A percentile compares a stretch with the other conserved stretches of the same genome.
Conservation (phyloP, 1,284 basidiomycete genomes). For the Ustilago sp. region DNA sequence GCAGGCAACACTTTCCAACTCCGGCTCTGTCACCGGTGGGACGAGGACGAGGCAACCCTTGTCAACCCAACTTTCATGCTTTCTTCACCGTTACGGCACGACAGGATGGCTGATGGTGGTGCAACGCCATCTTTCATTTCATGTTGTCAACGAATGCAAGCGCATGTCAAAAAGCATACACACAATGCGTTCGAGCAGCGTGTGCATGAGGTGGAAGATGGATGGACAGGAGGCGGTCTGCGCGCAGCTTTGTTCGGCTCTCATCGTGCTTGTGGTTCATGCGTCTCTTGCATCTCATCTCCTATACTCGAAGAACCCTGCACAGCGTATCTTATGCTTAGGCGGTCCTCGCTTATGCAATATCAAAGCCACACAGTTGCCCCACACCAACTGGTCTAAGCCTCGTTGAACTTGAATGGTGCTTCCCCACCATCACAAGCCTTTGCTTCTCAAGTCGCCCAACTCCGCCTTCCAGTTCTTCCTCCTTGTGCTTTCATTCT, state of each 20-base stretch:
- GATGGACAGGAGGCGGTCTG: slow-evolving; percentile 3
- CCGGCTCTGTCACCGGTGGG: not conserved
- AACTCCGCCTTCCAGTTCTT: not conserved
- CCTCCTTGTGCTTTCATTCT: slow-evolving; percentile 2
- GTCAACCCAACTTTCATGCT: not conserved
- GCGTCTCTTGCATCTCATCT: slow-evolving; percentile 5
- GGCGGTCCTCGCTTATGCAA: not conserved
- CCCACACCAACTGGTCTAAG: not conserved
- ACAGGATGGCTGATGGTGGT: slow-evolving; percentile 2
- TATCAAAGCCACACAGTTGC: slow-evolving; percentile 2
- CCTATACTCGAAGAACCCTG: not conserved
- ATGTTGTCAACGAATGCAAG: slow-evolving; percentile 1
- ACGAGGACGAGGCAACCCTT: not conserved
- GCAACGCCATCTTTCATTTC: not conserved
- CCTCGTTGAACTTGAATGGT: not conserved
- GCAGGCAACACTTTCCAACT: not conserved
- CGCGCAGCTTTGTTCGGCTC: not conserved
- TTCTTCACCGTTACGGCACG: not conserved
- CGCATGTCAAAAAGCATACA: not conserved
- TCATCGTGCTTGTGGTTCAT: slow-evolving; percentile 5
- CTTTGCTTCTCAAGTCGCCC: slow-evolving; percentile 7
- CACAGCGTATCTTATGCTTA: not conserved
- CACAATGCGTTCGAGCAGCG: not conserved
- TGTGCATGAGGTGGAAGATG: slow-evolving; percentile 8
- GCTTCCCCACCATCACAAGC: not conserved